phyloP scores from a whole-genome alignment of 495 filamentous ascomycete genomes.

The Aspergillus nidulans region DNA sequence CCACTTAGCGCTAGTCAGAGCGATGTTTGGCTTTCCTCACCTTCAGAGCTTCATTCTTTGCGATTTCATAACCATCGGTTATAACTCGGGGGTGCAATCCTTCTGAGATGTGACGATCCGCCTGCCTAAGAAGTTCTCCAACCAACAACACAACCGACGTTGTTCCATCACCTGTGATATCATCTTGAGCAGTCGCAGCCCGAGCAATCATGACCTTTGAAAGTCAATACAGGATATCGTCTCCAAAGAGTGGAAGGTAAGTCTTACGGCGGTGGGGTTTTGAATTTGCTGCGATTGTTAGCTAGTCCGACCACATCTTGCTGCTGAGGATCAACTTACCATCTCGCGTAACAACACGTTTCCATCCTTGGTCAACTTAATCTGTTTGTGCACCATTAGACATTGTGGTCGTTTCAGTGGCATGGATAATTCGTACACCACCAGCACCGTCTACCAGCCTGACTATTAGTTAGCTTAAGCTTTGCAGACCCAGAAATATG shows the following conservation, averaged over 20 bases:
- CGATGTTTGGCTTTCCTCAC: slow-evolving; percentile 25
- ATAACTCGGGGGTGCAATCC: slow-evolving; percentile 94
- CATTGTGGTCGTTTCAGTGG: slow-evolving; percentile 3
- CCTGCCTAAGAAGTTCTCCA: slow-evolving; percentile 96
- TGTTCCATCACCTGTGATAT: slow-evolving; percentile 97
- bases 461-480: slow-evolving; percentile 34
- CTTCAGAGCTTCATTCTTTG: slow-evolving; percentile 89
- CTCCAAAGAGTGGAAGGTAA: slow-evolving; percentile 7
- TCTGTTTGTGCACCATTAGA: slow-evolving; percentile 49
- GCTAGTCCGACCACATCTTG: slow-evolving; percentile 9
- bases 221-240: slow-evolving; percentile 23
- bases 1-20: slow-evolving; percentile 6
- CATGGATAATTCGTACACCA: slow-evolving; percentile 56
- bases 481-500: slow-evolving; percentile 10
- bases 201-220: slow-evolving; percentile 89
- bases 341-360: slow-evolving; percentile 94
- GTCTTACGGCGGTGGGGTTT: slow-evolving; percentile 78
- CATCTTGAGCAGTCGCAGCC: slow-evolving; percentile 95
- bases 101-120: slow-evolving; percentile 88
- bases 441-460: slow-evolving; percentile 96
- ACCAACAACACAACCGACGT: slow-evolving; percentile 94
- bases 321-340: slow-evolving; percentile 49
- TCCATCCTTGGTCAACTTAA: slow-evolving; percentile 99
- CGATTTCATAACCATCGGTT: slow-evolving; percentile 96
- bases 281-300: slow-evolving; percentile 63